phyloP scores from a whole-genome alignment of 2,329 filamentous ascomycete species.

The Penicillium sp. region DNA sequence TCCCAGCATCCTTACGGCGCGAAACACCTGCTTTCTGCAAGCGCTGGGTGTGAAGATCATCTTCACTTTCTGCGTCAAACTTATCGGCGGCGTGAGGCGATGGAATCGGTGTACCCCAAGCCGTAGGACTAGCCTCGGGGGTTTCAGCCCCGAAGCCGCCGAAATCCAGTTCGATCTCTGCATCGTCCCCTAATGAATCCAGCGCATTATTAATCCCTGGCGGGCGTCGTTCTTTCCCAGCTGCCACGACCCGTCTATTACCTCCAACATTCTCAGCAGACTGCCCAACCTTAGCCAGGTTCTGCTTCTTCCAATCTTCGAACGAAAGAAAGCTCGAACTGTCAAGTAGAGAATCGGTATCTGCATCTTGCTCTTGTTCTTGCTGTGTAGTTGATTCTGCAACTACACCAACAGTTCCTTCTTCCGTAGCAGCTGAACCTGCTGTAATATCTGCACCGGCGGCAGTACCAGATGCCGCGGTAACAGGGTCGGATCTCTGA shows the following conservation, averaged over 20 bases:
- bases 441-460: background rate
- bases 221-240: slow-evolving; percentile 52
- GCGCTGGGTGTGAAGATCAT: slow-evolving; percentile 41
- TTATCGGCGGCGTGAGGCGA: slow-evolving; percentile 12
- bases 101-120: slow-evolving; percentile 33
- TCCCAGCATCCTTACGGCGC: slow-evolving; percentile 88
- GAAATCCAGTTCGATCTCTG: slow-evolving; percentile 77
- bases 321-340: slow-evolving; percentile 90
- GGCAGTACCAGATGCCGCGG: background rate
- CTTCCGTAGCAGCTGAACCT: slow-evolving; percentile 2
- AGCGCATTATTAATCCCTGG: slow-evolving; percentile 65
- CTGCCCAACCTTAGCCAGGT: slow-evolving; percentile 81
- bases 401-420: background rate
- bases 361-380: slow-evolving; percentile 58
- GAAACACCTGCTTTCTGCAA: slow-evolving; percentile 55
- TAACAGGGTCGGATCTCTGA: background rate
- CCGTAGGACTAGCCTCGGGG: slow-evolving; percentile 35
- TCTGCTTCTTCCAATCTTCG: slow-evolving; percentile 97
- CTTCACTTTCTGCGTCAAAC: slow-evolving; percentile 3
- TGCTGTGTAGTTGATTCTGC: slow-evolving; percentile 2
- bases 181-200: slow-evolving; percentile 80
- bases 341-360: slow-evolving; percentile 66
- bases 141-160: slow-evolving; percentile 57
- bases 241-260: slow-evolving; percentile 49
- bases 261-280: slow-evolving; percentile 66